A percentile compares a stretch with the other conserved stretches of the same genome.
phyloP scores from a whole-genome alignment of 495 filamentous ascomycete species.

The Aspergillus ostianus region DNA sequence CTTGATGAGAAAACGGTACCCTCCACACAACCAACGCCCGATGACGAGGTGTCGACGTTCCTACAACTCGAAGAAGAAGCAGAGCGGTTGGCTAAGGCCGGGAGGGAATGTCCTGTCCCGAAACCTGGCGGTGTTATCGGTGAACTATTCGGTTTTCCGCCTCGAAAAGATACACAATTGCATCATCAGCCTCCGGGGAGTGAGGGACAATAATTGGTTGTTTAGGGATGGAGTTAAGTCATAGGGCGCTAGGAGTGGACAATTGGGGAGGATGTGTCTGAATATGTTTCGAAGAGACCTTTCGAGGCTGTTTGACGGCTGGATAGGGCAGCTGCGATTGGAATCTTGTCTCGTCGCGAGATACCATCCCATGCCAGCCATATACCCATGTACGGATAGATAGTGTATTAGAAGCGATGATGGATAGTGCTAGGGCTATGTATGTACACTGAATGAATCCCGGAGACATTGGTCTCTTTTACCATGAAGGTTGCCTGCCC shows the following conservation, averaged over 20 bases:
- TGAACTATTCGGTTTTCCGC: constrained; percentile 65
- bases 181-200: constrained; percentile 3
- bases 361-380: constrained; percentile 12
- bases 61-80: constrained; percentile 47
- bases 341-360: not conserved
- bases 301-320: not conserved
- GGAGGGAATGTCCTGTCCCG: constrained; percentile 72
- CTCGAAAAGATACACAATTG: constrained; percentile 6
- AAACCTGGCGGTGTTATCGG: constrained; percentile 77
- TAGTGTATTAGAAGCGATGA: constrained; percentile 13
- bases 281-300: not conserved
- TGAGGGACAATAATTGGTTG: constrained; percentile 9
- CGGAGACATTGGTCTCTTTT: not conserved
- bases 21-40: constrained; percentile 24
- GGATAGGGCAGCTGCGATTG: not conserved
- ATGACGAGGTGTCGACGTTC: constrained; percentile 48
- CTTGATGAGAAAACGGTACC: constrained; percentile 18
- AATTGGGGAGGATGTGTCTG: not conserved
- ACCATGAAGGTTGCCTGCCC: not conserved
- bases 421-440: constrained; percentile 6
- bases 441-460: constrained; percentile 1
- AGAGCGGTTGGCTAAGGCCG: constrained; percentile 30
- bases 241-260: not conserved
- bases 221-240: not conserved
- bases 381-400: constrained; percentile 30